These are phyloP conservation scores for Metschnikowia cubensis DNA, from an alignment of 805 yeast species.

Conservation along the genomic window DNA sequence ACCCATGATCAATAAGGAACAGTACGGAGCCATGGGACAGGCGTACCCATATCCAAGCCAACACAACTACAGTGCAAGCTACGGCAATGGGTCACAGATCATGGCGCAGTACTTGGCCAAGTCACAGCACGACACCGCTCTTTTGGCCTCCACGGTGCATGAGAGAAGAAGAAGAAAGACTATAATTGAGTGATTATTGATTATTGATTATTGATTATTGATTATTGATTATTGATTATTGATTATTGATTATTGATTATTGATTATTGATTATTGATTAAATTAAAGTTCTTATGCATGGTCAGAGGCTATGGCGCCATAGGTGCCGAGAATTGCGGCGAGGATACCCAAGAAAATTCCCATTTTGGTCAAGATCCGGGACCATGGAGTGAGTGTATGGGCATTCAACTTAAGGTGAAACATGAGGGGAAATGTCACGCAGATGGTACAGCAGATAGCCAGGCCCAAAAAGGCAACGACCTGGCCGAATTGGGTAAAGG, in stretches of 20 bases:
- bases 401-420: conserved; percentile 24
- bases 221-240: too few species aligned
- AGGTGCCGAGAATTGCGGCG: conserved; percentile 17
- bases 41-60: conserved; percentile 4
- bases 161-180: not conserved
- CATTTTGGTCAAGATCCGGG: not conserved
- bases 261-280: too few species aligned
- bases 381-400: conserved; percentile 8
- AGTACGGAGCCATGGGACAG: not conserved
- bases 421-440: conserved; percentile 37
- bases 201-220: too few species aligned
- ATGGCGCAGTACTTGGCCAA: conserved; percentile 79
- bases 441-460: conserved; percentile 39
- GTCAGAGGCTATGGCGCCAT: conserved; percentile 12
- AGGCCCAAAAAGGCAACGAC: conserved; percentile 40
- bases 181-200: too few species aligned
- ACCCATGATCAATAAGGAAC: not conserved
- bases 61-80: not conserved
- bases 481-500: conserved; percentile 37
- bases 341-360: conserved; percentile 13
- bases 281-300: not conserved
- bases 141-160: conserved; percentile 35
- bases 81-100: conserved; percentile 54
- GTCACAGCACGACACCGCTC: conserved; percentile 56
- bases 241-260: too few species aligned